phyloP scores from a whole-genome alignment of 345 rosid genomes.

The Eucalyptus erythrocorys region DNA sequence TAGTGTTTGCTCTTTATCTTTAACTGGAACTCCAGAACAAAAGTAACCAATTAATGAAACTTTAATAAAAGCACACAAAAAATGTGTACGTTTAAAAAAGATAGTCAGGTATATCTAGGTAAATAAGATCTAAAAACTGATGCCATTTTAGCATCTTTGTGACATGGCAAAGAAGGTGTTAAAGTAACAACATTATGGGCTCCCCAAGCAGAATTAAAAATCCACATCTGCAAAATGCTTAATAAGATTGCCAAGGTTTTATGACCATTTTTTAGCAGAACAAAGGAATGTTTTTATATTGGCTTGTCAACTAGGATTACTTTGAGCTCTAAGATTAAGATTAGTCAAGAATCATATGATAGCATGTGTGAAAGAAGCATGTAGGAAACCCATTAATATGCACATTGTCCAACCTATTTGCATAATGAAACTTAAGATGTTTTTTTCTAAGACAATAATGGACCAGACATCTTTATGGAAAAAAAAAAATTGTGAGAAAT shows the following conservation, averaged over 20 bases:
- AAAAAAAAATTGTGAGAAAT: neutral
- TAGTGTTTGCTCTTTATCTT: neutral
- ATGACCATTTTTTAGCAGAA: neutral
- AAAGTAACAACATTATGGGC: neutral
- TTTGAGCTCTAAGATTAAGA: neutral
- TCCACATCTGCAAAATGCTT: neutral
- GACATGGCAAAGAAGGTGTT: neutral
- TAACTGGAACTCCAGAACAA: neutral
- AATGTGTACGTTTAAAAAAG: no score
- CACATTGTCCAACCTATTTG: neutral
- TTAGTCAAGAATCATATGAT: neutral
- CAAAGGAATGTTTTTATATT: neutral
- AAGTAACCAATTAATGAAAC: neutral
- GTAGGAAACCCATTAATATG: neutral
- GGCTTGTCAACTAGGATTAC: neutral
- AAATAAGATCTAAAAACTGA: no score
- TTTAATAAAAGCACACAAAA: neutral
- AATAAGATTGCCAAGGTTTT: neutral
- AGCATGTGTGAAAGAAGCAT: neutral
- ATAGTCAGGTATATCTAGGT: no score
- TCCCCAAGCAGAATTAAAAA: neutral
- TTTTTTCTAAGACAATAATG: neutral
- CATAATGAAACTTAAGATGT: neutral
- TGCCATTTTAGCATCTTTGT: neutral
- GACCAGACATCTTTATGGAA: neutral